A percentile compares a stretch with the other conserved stretches of the same genome.
Conservation (phyloP, 225 moss, liverwort and hornwort genomes). For the Thuidium tamariscinum region DNA sequence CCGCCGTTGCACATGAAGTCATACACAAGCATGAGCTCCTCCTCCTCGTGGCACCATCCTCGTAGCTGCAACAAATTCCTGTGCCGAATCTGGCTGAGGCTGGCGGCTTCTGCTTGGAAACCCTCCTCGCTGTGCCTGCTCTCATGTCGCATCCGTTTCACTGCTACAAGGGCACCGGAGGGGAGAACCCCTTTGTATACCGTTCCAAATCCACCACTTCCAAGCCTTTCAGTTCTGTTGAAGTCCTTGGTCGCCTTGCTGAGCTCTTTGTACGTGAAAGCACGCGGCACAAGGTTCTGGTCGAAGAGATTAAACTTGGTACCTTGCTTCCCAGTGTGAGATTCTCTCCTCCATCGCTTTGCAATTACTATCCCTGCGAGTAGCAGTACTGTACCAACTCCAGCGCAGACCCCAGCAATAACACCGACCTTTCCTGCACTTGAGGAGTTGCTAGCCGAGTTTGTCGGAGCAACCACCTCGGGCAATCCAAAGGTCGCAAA, state of each 20-base stretch:
- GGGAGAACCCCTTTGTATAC: conserved; percentile 2
- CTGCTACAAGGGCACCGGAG: not conserved
- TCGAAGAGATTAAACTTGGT: not conserved
- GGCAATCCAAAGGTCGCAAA: not conserved
- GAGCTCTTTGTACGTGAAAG: conserved; percentile 5
- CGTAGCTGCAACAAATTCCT: conserved; percentile 35
- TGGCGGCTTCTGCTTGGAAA: conserved; percentile 27
- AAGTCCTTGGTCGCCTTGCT: conserved; percentile 18
- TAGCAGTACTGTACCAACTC: not conserved
- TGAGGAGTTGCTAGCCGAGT: not conserved
- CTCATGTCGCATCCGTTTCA: not conserved
- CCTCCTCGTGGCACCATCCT: conserved; percentile 56
- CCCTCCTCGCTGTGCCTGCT: conserved; percentile 2
- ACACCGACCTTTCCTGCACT: not conserved
- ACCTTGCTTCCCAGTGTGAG: not conserved
- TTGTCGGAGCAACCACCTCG: not conserved
- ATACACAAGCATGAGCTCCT: conserved; percentile 33
- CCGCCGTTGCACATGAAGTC: conserved; percentile 58
- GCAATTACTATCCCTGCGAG: not conserved
- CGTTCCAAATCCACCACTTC: conserved; percentile 3
- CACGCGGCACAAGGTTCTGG: not conserved
- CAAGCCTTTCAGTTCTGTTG: not conserved
- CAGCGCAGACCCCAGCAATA: not conserved
- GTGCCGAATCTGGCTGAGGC: conserved; percentile 6
- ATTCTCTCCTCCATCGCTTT: not conserved